Evolutionary conservation across 352 stramenopile species (phyloP).

Genomic region (Phytophthora sansomeana): DNA sequence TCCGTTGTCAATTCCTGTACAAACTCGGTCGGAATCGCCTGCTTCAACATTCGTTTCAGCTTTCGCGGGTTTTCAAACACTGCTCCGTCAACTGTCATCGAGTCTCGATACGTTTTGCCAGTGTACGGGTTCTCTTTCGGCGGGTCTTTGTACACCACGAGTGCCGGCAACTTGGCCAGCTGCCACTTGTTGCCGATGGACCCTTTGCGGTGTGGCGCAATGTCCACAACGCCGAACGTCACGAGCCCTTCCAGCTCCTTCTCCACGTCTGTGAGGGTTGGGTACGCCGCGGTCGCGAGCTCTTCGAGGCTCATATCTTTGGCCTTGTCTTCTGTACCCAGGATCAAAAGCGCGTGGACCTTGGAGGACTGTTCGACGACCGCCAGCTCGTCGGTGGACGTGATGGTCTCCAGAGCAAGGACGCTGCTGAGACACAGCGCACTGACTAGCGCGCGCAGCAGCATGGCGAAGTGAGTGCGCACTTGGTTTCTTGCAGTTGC

Average conservation of each 20-base stretch:
- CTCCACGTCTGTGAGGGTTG: conserved; percentile 47
- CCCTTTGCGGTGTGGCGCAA: conserved; percentile 38
- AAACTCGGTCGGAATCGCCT: conserved; percentile 64
- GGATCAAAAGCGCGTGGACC: conserved; percentile 45
- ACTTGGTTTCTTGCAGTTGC: conserved; percentile 13
- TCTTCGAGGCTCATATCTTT: conserved; percentile 33
- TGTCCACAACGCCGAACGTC: conserved; percentile 55
- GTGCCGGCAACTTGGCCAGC: conserved; percentile 48
- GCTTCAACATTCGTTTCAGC: conserved; percentile 69
- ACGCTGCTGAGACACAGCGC: conserved; percentile 26
- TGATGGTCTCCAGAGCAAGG: conserved; percentile 35
- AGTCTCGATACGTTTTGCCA: conserved; percentile 63
- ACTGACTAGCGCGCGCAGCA: conserved; percentile 17
- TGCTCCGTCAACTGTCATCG: conserved; percentile 37
- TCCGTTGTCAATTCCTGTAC: conserved; percentile 44
- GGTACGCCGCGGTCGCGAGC: conserved; percentile 43
- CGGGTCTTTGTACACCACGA: conserved; percentile 68
- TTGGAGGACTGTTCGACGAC: conserved; percentile 42
- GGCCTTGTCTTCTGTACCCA: conserved; percentile 28
- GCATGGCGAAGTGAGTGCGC: conserved; percentile 11
- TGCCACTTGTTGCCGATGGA: conserved; percentile 65
- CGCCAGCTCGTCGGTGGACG: conserved; percentile 28
- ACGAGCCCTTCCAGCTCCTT: conserved; percentile 53
- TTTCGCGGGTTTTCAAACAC: conserved; percentile 58
- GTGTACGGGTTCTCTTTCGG: conserved; percentile 84